phyloP scores from a whole-genome alignment of 768 basidiomycete genomes.

The Glaciozyma antarctica region DNA sequence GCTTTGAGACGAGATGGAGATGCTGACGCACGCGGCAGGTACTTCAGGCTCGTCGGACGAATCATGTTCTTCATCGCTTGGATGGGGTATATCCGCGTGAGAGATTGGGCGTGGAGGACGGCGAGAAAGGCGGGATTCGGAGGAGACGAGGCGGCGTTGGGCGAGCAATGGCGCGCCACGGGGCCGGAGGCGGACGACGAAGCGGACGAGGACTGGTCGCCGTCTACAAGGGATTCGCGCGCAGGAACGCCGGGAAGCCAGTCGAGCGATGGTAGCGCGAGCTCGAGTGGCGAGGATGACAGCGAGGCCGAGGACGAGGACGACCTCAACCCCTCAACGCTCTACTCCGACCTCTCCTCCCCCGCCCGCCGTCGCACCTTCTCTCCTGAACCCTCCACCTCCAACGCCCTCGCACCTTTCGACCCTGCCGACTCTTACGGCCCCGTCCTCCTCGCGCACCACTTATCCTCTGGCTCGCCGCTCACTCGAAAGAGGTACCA shows the following conservation, averaged over 20 bases:
- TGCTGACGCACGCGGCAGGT: not conserved
- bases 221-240: not conserved
- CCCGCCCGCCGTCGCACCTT: not conserved
- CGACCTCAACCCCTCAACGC: not conserved
- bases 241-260: not conserved
- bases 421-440: not conserved
- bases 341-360: not conserved
- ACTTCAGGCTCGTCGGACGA: not conserved
- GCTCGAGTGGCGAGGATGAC: not conserved
- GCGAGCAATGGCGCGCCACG: not conserved
- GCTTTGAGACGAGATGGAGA: not conserved
- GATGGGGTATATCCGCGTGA: not conserved
- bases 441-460: not conserved
- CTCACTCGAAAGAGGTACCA: not conserved
- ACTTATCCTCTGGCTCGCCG: not conserved
- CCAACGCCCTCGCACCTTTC: not conserved
- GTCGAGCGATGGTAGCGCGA: not conserved
- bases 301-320: not conserved
- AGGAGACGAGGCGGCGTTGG: not conserved
- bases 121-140: not conserved
- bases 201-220: not conserved
- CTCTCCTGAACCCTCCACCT: not conserved
- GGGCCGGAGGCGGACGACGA: not conserved
- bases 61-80: not conserved
- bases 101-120: not conserved